Percentiles rank a stretch among this genome's conserved stretches.
phyloP scores from a whole-genome alignment of 208 protist species.

The Acanthamoeba lenticulata region DNA sequence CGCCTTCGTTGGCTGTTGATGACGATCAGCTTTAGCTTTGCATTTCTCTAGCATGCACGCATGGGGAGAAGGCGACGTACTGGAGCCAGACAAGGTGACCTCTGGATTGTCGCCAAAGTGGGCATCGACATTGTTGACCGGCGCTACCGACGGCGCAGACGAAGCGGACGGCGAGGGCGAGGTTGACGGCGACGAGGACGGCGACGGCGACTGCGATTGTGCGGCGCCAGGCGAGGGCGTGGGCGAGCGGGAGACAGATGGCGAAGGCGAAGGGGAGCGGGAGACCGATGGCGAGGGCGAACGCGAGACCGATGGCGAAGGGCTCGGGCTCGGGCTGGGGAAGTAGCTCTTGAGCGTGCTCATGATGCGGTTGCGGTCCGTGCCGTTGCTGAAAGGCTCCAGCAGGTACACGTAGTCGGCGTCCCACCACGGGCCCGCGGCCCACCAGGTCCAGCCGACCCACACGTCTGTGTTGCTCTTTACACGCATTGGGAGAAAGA shows the following conservation, averaged over 20 bases:
- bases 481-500: no score
- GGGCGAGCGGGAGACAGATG: no score
- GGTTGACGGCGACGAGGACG: neutral
- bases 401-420: neutral
- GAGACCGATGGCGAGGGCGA: no score
- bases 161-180: neutral
- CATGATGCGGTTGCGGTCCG: neutral
- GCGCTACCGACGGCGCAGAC: neutral
- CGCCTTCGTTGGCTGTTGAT: no score
- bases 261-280: no score
- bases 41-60: no score
- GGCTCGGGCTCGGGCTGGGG: no score
- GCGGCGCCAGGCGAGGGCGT: no score
- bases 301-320: no score
- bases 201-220: no score
- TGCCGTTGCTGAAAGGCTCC: neutral
- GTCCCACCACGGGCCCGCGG: neutral
- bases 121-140: neutral
- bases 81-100: neutral
- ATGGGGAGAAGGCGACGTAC: no score
- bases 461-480: slow-evolving; percentile 3
- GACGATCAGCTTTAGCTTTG: neutral
- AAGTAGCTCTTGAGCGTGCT: neutral
- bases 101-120: neutral
- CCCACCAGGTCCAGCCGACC: neutral